These are phyloP conservation scores for Saccharomyces hybrid DNA, from an alignment of 1,139 yeast genomes.

Conservation along the genomic window DNA sequence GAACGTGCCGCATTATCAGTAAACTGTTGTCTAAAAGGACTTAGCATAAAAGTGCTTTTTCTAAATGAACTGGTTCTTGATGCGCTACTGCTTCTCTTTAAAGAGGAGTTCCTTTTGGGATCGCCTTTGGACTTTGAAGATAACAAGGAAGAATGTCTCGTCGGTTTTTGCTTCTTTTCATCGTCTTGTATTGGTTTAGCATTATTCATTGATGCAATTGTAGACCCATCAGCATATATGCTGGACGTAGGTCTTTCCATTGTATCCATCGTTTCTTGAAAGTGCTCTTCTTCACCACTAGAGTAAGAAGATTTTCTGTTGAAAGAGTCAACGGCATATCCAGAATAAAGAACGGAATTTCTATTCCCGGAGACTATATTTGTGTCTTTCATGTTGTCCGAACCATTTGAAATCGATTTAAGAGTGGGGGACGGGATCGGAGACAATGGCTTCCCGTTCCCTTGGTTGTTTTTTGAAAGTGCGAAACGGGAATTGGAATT, in stretches of 20 bases:
- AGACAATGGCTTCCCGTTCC: not conserved
- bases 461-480: not conserved
- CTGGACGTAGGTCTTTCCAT: slow-evolving; percentile 7
- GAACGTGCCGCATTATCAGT: slow-evolving; percentile 16
- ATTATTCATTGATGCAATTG: not conserved
- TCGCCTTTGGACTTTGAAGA: not conserved
- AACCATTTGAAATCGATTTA: not conserved
- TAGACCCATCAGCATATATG: not conserved
- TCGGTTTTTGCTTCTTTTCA: not conserved
- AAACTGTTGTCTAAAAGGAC: slow-evolving; percentile 22
- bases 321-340: not conserved
- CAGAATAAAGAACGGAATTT: not conserved
- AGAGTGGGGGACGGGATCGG: not conserved
- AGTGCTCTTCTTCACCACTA: slow-evolving; percentile 4
- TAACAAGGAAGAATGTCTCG: not conserved
- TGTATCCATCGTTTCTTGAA: slow-evolving; percentile 3
- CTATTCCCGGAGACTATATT: not conserved
- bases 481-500: not conserved
- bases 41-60: slow-evolving; percentile 16
- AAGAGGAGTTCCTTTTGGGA: not conserved
- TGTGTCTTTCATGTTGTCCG: no score
- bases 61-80: not conserved
- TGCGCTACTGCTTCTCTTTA: slow-evolving; percentile 1
- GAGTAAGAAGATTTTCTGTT: not conserved
- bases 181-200: not conserved